Conservation (phyloP, 1,284 basidiomycete species). For the Microbotryomycetes sp. region DNA sequence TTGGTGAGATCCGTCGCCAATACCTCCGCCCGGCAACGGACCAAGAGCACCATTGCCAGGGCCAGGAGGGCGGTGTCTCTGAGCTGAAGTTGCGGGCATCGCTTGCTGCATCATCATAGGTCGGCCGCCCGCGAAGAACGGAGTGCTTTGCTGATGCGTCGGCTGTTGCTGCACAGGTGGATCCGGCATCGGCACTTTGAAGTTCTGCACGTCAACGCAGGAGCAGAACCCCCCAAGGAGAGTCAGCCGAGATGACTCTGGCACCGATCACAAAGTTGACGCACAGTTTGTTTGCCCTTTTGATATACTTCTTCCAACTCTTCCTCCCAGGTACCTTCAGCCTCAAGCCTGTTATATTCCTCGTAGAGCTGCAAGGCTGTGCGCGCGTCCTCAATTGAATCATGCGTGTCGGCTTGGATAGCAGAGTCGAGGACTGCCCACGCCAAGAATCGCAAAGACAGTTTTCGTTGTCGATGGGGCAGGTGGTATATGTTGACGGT, state of each 20-base stretch:
- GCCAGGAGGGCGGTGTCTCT: not conserved
- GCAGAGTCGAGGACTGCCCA: constrained; percentile 86
- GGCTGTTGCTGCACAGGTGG: not conserved
- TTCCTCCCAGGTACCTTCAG: constrained; percentile 69
- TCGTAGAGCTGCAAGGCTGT: constrained; percentile 83
- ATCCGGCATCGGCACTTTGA: constrained; percentile 7
- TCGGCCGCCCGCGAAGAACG: too few relatives aligned
- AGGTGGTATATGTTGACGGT: constrained; percentile 93
- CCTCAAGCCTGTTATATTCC: constrained; percentile 68
- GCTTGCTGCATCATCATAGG: too few relatives aligned
- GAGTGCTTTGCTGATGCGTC: too few relatives aligned
- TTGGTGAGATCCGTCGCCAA: too few relatives aligned
- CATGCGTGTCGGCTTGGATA: constrained; percentile 89
- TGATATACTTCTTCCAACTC: constrained; percentile 67
- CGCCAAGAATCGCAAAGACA: constrained; percentile 87
- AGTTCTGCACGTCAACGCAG: constrained; percentile 5
- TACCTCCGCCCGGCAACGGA: not conserved
- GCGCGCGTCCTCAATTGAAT: constrained; percentile 85
- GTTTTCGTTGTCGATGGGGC: constrained; percentile 67
- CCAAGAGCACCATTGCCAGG: not conserved
- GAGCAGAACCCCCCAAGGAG: not conserved
- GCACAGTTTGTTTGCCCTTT: constrained; percentile 43
- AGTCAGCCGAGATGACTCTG: not conserved
- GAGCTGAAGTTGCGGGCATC: too few relatives aligned
- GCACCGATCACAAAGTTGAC: not conserved